A percentile compares a stretch with the other conserved stretches of the same genome.
Evolutionary conservation across 306 rosid genomes (phyloP).

Genomic region (Carpinus fangiana): DNA sequence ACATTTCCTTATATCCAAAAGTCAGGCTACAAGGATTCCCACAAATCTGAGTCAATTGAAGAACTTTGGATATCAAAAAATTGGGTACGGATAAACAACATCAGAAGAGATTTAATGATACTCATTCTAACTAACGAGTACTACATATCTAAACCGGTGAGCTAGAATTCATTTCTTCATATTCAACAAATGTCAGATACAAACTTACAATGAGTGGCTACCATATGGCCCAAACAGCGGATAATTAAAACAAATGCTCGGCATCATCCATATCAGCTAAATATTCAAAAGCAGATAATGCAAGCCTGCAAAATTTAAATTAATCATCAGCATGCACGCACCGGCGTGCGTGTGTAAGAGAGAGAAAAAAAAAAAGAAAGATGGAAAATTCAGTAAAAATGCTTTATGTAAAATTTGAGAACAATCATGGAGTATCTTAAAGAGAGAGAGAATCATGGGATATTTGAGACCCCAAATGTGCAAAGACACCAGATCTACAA

Average conservation of each 20-base stretch:
- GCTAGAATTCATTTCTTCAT: constrained; percentile 2
- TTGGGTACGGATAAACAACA: not conserved
- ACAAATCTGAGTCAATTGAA: not conserved
- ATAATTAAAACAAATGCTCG: constrained; percentile 39
- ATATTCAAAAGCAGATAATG: constrained; percentile 55
- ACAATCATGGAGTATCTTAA: not conserved
- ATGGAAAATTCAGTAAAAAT: not conserved
- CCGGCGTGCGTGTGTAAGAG: not conserved
- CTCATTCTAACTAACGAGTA: constrained; percentile 23
- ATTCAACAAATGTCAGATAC: not conserved
- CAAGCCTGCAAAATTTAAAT: constrained; percentile 72
- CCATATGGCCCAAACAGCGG: constrained; percentile 37
- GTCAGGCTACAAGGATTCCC: not conserved
- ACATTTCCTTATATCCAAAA: not conserved
- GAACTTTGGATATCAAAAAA: constrained; percentile 1
- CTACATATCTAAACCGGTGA: constrained; percentile 19
- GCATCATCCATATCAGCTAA: constrained; percentile 60
- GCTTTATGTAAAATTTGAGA: not conserved
- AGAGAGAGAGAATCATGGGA: not conserved
- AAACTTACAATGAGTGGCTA: constrained; percentile 45
- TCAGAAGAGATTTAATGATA: constrained; percentile 1
- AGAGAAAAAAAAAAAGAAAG: too few species aligned
- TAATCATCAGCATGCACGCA: not conserved
- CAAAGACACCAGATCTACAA: not conserved
- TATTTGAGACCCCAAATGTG: not conserved